These are phyloP conservation scores for Pseudogymnoascus sp. DNA, from an alignment of 2,329 filamentous ascomycete species.

Conservation along the genomic window DNA sequence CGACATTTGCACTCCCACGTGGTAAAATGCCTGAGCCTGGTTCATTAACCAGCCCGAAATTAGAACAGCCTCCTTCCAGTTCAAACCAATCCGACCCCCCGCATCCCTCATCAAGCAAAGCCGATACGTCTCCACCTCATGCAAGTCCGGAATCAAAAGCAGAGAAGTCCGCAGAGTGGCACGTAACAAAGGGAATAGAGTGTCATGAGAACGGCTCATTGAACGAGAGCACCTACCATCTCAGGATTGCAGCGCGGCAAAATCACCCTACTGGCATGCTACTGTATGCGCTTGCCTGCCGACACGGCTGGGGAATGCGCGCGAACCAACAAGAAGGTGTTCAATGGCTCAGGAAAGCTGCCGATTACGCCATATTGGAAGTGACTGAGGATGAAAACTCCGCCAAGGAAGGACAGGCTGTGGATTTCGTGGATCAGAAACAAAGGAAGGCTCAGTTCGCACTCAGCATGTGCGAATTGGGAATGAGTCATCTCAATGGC, in stretches of 20 bases:
- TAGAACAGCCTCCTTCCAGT: not conserved
- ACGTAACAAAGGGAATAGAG: constrained; percentile 81
- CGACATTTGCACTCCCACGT: constrained; percentile 74
- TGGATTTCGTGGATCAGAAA: constrained; percentile 63
- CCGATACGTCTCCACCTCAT: not conserved
- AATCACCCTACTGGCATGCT: constrained; percentile 92
- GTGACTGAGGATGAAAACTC: constrained; percentile 73
- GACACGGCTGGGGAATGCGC: constrained; percentile 97
- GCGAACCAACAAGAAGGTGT: constrained; percentile 85
- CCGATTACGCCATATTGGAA: constrained; percentile 73
- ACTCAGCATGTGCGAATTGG: constrained; percentile 89
- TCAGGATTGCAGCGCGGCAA: constrained; percentile 78
- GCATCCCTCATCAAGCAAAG: not conserved
- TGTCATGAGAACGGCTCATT: constrained; percentile 81
- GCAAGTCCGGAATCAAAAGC: not conserved
- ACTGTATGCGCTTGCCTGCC: constrained; percentile 85
- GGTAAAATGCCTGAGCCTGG: constrained; percentile 69
- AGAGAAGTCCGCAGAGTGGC: constrained; percentile 58
- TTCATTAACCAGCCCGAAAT: constrained; percentile 36
- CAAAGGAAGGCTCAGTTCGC: constrained; percentile 89
- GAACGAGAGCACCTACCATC: constrained; percentile 92
- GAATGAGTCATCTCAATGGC: constrained; percentile 94
- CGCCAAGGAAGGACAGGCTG: constrained; percentile 51
- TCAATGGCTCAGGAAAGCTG: constrained; percentile 84
- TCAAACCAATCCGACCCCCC: constrained; percentile 24